Percentiles rank a stretch among this genome's conserved stretches.
These are phyloP conservation scores for Lolium rigidum DNA, from an alignment of 176 grass and related monocot species.

Conservation along the genomic window DNA sequence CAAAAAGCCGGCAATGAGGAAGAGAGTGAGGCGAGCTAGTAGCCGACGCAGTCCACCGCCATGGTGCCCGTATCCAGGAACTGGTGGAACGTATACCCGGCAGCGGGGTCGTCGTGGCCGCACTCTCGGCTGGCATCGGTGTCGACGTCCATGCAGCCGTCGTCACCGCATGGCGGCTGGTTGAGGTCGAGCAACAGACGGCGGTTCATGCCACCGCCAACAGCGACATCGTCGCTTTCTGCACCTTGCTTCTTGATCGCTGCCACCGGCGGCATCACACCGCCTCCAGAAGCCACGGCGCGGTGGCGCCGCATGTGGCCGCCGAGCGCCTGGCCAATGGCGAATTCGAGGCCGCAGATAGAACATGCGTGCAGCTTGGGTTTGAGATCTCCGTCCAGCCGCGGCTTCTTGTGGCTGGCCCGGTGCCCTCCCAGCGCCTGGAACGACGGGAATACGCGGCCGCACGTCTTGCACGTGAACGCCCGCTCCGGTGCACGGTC, in stretches of 20 bases:
- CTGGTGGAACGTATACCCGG: constrained; percentile 50
- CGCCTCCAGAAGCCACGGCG: neutral
- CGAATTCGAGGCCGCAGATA: constrained; percentile 72
- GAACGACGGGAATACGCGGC: constrained; percentile 64
- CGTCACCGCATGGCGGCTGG: constrained; percentile 38
- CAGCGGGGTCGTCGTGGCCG: constrained; percentile 10
- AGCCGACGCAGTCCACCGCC: constrained; percentile 56
- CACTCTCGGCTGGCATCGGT: constrained; percentile 1
- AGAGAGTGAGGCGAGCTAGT: constrained; percentile 40
- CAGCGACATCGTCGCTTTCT: neutral
- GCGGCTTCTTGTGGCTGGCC: constrained; percentile 59
- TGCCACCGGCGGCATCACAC: neutral
- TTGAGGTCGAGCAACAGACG: constrained; percentile 61
- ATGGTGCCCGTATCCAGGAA: constrained; percentile 52
- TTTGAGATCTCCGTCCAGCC: constrained; percentile 37
- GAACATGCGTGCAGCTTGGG: constrained; percentile 71
- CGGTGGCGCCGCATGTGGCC: constrained; percentile 81
- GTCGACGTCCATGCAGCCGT: neutral
- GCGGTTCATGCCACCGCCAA: neutral
- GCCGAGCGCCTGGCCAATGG: constrained; percentile 67
- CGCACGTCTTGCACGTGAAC: constrained; percentile 98
- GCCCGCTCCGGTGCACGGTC: constrained; percentile 9
- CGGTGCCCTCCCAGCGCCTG: constrained; percentile 63
- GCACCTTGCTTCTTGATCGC: constrained; percentile 29
- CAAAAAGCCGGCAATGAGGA: constrained; percentile 22